These are phyloP conservation scores for Symmetrospora coprosmae DNA, from an alignment of 768 basidiomycete genomes.

Conservation along the genomic window DNA sequence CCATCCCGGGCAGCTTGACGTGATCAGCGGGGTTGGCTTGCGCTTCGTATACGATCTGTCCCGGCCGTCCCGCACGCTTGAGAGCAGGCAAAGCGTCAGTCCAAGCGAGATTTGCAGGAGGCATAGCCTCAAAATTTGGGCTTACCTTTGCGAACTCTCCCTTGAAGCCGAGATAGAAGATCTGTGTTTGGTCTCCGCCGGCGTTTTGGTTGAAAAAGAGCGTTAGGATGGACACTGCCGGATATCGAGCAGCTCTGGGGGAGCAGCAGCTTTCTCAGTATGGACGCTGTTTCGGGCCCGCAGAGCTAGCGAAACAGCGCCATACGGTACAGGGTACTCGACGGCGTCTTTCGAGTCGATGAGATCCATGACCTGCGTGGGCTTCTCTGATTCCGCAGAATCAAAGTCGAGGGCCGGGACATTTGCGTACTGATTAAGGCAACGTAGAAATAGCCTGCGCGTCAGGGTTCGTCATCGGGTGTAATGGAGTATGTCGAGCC, in stretches of 20 bases:
- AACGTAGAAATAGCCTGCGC: no score
- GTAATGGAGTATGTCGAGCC: no score
- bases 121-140: neutral
- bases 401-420: slow-evolving; percentile 33
- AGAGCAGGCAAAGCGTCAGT: neutral
- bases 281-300: neutral
- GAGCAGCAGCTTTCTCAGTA: no score
- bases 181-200: slow-evolving; percentile 38
- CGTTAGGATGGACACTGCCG: slow-evolving; percentile 35
- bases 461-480: no score
- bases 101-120: neutral
- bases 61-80: slow-evolving; percentile 37
- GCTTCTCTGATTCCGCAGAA: slow-evolving; percentile 23
- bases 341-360: slow-evolving; percentile 34
- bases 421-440: slow-evolving; percentile 17
- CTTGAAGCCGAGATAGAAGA: slow-evolving; percentile 39
- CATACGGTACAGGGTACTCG: slow-evolving; percentile 37
- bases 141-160: slow-evolving; percentile 34
- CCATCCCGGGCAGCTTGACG: slow-evolving; percentile 18
- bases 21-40: slow-evolving; percentile 26
- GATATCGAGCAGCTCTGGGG: slow-evolving; percentile 38
- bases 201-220: slow-evolving; percentile 39
- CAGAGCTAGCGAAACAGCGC: neutral
- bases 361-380: slow-evolving; percentile 31
- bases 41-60: slow-evolving; percentile 39